Base-by-base conservation (phyloP, 768 basidiomycete genomes). In the Agrocybe praecox region DNA sequence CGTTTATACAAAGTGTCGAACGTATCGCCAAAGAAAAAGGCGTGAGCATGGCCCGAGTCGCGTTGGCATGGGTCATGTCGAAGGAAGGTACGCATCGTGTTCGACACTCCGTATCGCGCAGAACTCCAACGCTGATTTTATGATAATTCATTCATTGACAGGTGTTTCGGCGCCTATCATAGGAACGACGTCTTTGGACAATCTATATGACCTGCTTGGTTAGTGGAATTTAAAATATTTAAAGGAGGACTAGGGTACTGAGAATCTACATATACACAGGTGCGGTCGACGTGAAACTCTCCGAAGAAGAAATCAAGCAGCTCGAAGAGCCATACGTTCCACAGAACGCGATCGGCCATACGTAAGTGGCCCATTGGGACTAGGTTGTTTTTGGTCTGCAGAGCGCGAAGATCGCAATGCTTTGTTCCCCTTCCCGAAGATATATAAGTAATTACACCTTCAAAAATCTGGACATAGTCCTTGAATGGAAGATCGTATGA, bases 161-260 rank as follows among this genome's bases (percentile, higher is more conserved):
- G 78, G 71, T 23, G 78, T 87, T 6, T 72, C 83, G 0, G 85
- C 84, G 1, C 86, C 86, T 0, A 84, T 88, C 61, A 75, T 87
- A 33, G 86, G 85, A 0, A 75, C 79, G 0, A 83, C 81, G 1
- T 82, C 77, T 24, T 57, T 80, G 5, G 72, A 81, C 22, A 82
- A 85, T 54, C 67, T 87, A 23, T 64, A 75, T 21, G 85, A 87
- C 51, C 65, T 85, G 14, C 72, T 84, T 50, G 79, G 80, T 79
- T 11, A 1, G 51, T 43, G 44, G n/a, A n/a, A n/a, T n/a, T n/a
- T n/a, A n/a, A n/a, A n/a, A n/a, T n/a, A n/a, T n/a, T n/a, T n/a
- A n/a, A n/a, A n/a, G n/a, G n/a, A n/a, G n/a, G n/a, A n/a, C n/a
- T n/a, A n/a, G 12, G 15, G 6, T 24, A n/a, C 22, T 26, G 29